A percentile compares a stretch with the other conserved stretches of the same genome.
These are phyloP conservation scores for Tricholoma terreum DNA, from an alignment of 768 basidiomycete species.

Conservation along the genomic window DNA sequence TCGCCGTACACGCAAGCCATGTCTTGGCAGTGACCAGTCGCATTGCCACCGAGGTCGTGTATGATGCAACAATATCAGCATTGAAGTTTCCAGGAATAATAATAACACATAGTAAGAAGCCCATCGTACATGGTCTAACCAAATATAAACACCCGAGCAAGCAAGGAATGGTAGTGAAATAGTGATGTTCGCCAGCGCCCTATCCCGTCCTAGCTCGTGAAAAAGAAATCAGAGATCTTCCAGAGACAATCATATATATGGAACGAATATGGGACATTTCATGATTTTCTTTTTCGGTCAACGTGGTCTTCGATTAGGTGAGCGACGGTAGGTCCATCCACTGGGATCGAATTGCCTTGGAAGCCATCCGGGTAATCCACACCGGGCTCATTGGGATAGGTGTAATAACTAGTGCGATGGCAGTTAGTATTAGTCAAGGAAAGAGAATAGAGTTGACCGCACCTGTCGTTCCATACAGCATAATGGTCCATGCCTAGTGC, in stretches of 20 bases:
- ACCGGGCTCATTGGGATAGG: constrained; percentile 41
- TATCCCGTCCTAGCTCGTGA: too few species aligned
- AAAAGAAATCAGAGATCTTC: too few species aligned
- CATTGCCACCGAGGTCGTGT: too few species aligned
- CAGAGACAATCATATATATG: background rate
- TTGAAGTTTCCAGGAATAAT: background rate
- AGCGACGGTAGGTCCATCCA: constrained; percentile 61
- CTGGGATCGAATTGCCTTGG: constrained; percentile 76
- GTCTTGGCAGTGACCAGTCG: too few species aligned
- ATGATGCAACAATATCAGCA: background rate
- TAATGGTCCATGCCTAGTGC: constrained; percentile 74
- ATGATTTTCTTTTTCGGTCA: constrained; percentile 13
- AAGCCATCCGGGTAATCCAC: constrained; percentile 83
- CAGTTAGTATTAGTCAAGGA: background rate
- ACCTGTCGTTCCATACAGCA: constrained; percentile 82
- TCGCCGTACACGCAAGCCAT: too few species aligned
- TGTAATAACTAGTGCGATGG: constrained; percentile 25
- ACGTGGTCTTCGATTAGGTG: constrained; percentile 70
- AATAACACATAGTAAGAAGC: background rate
- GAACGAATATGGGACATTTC: background rate
- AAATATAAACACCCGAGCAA: background rate
- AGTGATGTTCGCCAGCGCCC: background rate
- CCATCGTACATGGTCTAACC: background rate
- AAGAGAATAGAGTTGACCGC: background rate
- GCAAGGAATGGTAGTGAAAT: too few species aligned